These are phyloP conservation scores for Gardenia jasminoides DNA, from an alignment of 257 asterid genomes.

Conservation along the genomic window DNA sequence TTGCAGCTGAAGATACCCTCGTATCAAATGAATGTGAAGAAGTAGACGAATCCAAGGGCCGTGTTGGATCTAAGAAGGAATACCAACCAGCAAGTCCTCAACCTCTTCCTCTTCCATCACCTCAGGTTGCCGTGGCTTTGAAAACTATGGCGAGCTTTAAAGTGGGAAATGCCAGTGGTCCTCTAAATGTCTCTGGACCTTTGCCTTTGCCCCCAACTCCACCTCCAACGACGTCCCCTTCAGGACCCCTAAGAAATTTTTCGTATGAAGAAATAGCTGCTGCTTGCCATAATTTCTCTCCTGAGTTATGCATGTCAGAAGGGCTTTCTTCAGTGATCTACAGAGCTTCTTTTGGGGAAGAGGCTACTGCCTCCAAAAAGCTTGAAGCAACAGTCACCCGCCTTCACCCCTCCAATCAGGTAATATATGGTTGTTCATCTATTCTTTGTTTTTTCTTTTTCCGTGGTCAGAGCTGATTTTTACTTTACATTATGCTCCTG, in stretches of 20 bases:
- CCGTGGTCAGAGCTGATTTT: neutral
- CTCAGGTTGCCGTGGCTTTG: constrained; percentile 46
- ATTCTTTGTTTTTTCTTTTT: constrained; percentile 7
- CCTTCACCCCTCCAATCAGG: constrained; percentile 80
- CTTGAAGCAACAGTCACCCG: constrained; percentile 83
- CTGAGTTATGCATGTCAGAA: constrained; percentile 88
- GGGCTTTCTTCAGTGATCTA: constrained; percentile 83
- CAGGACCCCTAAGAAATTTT: constrained; percentile 56
- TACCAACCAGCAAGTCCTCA: constrained; percentile 69
- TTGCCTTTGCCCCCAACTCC: constrained; percentile 75
- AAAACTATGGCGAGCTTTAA: constrained; percentile 69
- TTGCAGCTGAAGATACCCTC: constrained; percentile 54
- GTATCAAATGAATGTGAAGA: constrained; percentile 58
- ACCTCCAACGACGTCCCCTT: constrained; percentile 43
- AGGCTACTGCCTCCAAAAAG: constrained; percentile 51
- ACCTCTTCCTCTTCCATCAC: constrained; percentile 94
- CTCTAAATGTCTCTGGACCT: constrained; percentile 76
- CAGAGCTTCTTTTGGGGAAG: constrained; percentile 78
- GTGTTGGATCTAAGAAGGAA: constrained; percentile 65
- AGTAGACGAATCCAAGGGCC: constrained; percentile 61
- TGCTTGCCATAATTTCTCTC: constrained; percentile 91
- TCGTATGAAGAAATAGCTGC: constrained; percentile 75
- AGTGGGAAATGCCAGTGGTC: constrained; percentile 54
- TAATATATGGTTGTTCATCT: constrained; percentile 23
- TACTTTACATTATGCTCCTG: neutral